These are phyloP conservation scores for Trametes pubescens DNA, from an alignment of 1,284 basidiomycete genomes.

Conservation along the genomic window DNA sequence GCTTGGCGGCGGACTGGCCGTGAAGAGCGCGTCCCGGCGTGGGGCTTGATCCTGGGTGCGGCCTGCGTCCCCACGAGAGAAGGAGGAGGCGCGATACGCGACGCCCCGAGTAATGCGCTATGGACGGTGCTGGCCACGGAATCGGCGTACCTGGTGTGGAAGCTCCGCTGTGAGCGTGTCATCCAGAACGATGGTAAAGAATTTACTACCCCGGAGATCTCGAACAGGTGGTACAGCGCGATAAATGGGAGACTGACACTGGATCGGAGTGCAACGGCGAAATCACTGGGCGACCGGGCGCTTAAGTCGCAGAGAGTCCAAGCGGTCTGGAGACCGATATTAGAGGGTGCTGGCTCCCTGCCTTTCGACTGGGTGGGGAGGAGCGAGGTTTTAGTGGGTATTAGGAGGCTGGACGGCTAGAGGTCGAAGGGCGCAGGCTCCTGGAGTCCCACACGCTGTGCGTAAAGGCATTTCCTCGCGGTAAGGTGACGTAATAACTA, in stretches of 20 bases:
- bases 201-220: background rate
- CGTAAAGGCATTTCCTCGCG: constrained; percentile 3
- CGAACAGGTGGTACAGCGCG: background rate
- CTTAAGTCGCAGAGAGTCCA: background rate
- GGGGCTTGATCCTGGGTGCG: background rate
- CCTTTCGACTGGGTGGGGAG: background rate
- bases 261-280: background rate
- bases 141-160: background rate
- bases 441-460: constrained; percentile 1
- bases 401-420: background rate
- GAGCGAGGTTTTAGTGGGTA: background rate
- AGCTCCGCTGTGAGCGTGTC: background rate
- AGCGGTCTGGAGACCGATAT: background rate
- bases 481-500: background rate
- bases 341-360: background rate
- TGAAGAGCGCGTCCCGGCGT: background rate
- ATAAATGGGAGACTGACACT: background rate
- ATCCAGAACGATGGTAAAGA: background rate
- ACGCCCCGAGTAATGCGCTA: background rate
- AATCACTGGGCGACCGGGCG: background rate
- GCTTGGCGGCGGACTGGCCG: background rate
- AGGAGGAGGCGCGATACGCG: no score
- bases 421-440: no score
- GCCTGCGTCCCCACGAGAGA: background rate
- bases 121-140: background rate